Percentiles rank a stretch among this genome's conserved stretches.
These are phyloP conservation scores for Penicillium paxilli DNA, from an alignment of 495 filamentous ascomycete genomes.

Conservation along the genomic window DNA sequence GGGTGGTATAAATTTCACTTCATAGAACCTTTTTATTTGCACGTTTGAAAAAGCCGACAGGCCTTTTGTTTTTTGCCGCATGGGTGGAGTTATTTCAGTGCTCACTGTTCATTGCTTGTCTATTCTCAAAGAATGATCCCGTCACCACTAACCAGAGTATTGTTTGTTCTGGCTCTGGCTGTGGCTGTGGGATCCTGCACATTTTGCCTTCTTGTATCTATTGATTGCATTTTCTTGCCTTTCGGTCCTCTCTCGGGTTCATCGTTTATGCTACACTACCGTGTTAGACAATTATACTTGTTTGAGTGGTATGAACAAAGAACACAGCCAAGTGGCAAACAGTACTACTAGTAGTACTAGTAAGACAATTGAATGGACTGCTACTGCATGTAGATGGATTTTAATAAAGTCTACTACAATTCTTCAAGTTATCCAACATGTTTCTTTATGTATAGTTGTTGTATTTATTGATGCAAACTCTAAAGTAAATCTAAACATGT, in stretches of 20 bases:
- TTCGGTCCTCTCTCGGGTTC: not conserved
- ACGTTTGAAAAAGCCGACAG: not conserved
- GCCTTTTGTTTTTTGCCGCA: slow-evolving; percentile 8
- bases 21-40: slow-evolving; percentile 1
- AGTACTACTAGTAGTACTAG: not conserved
- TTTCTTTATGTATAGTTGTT: too few species aligned
- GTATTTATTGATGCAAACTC: not conserved
- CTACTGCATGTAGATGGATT: too few species aligned
- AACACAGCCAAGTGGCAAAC: too few species aligned
- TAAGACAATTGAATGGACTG: too few species aligned
- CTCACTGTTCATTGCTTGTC: not conserved
- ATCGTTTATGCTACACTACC: not conserved
- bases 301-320: not conserved
- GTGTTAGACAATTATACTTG: not conserved
- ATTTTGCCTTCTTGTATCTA: slow-evolving; percentile 13
- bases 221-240: slow-evolving; percentile 1
- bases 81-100: slow-evolving; percentile 19
- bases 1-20: not conserved
- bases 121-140: not conserved
- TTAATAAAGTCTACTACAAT: too few species aligned
- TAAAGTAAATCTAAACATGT: not conserved
- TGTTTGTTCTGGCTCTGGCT: too few species aligned
- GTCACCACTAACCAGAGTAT: too few species aligned
- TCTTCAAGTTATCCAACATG: too few species aligned
- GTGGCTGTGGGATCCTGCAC: not conserved